Conservation (phyloP, 2,329 filamentous ascomycete species). For the Coccinonectria pachysandricola region DNA sequence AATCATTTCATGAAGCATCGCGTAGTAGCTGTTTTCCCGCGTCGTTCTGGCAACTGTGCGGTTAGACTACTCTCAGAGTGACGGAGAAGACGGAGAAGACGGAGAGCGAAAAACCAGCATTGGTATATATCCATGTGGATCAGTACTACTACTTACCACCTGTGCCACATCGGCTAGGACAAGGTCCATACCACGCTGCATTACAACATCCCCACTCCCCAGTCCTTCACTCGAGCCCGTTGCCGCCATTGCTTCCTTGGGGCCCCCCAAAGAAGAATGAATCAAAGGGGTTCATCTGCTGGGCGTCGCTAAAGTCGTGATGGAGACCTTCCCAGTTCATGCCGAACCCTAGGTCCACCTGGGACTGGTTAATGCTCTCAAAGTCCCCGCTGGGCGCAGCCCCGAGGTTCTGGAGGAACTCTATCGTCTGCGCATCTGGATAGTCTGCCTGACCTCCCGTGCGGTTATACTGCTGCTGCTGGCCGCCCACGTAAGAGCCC, state of each 20-base stretch:
- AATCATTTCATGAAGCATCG: no score
- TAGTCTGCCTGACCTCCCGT: constrained; percentile 28
- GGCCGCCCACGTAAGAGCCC: constrained; percentile 22
- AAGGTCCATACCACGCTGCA: no score
- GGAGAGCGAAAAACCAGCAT: no score
- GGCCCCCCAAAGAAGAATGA: constrained; percentile 61
- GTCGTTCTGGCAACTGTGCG: no score
- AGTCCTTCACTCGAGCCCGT: no score
- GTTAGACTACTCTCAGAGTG: no score
- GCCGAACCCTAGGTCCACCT: constrained; percentile 56
- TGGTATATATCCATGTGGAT: no score
- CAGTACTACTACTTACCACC: no score
- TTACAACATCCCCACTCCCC: no score
- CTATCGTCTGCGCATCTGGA: constrained; percentile 41
- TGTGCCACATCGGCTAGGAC: no score
- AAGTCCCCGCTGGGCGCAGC: constrained; percentile 22
- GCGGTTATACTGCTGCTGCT: constrained; percentile 22
- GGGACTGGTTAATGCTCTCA: constrained; percentile 30
- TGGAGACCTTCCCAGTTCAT: constrained; percentile 54
- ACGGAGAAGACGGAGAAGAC: no score
- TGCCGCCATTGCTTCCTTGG: constrained; percentile 22
- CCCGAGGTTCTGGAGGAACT: constrained; percentile 41
- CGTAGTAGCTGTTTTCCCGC: no score
- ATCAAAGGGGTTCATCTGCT: constrained; percentile 59
- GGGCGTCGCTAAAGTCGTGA: constrained; percentile 50